Percentiles rank a stretch among this genome's conserved stretches.
These are phyloP conservation scores for Aureobasidium lini DNA, from an alignment of 2,329 filamentous ascomycete genomes.

Conservation along the genomic window DNA sequence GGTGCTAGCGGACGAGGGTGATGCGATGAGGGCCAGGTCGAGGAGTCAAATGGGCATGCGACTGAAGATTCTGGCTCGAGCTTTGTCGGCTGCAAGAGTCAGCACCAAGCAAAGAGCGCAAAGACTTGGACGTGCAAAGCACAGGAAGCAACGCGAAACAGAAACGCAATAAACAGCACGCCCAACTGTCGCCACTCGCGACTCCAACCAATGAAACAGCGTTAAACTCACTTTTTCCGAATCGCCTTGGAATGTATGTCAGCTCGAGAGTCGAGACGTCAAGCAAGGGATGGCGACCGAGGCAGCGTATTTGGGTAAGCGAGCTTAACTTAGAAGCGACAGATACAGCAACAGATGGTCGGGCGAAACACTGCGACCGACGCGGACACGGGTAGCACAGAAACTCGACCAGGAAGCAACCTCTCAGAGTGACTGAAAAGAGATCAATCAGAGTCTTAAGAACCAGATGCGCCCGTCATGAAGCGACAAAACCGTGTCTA, in stretches of 20 bases:
- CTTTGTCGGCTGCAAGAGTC: slow-evolving; percentile 1
- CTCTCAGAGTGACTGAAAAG: neutral
- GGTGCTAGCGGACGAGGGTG: slow-evolving; percentile 1
- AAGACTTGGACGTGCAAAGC: neutral
- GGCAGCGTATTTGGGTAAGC: neutral
- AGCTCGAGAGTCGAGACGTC: neutral
- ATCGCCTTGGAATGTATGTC: slow-evolving; percentile 9
- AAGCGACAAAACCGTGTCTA: neutral
- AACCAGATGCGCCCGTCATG: slow-evolving; percentile 10
- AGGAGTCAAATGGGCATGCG: neutral
- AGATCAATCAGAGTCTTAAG: slow-evolving; percentile 10
- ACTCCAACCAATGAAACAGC: slow-evolving; percentile 1
- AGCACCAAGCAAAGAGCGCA: neutral
- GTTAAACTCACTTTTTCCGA: slow-evolving; percentile 10
- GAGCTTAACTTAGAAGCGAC: neutral
- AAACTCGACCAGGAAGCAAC: neutral
- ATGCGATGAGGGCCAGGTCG: slow-evolving; percentile 2
- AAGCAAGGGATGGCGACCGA: slow-evolving; percentile 6
- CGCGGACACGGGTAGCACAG: slow-evolving; percentile 4
- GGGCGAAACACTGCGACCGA: neutral
- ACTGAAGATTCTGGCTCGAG: slow-evolving; percentile 8
- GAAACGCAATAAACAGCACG: neutral
- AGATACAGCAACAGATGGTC: no score
- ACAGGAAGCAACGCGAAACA: slow-evolving; percentile 3
- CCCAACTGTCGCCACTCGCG: neutral